These are phyloP conservation scores for Aureobasidium sp. DNA, from an alignment of 2,329 filamentous ascomycete genomes.

Conservation along the genomic window DNA sequence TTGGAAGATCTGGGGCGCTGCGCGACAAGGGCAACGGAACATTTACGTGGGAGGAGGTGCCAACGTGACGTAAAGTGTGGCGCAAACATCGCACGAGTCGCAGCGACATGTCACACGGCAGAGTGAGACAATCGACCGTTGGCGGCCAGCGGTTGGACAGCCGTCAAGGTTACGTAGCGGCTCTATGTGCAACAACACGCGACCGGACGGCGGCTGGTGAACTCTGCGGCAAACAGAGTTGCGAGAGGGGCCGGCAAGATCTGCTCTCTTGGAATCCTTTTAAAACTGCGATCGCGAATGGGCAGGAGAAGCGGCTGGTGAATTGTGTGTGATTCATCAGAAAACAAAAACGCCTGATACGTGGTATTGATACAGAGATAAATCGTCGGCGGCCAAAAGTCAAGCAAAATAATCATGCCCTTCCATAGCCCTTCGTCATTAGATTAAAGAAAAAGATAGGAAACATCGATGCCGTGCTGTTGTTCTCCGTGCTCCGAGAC, in stretches of 20 bases:
- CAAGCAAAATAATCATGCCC: neutral
- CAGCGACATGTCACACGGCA: slow-evolving; percentile 6
- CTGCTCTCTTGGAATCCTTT: neutral
- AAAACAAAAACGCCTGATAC: neutral
- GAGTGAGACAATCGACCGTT: slow-evolving; percentile 9
- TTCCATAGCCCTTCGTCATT: slow-evolving; percentile 4
- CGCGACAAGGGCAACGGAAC: neutral
- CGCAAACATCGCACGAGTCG: neutral
- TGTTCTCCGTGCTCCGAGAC: slow-evolving; percentile 8
- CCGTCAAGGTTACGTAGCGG: slow-evolving; percentile 11
- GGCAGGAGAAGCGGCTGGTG: neutral
- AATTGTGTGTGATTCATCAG: neutral
- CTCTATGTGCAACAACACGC: neutral
- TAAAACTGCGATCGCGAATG: too few relatives aligned
- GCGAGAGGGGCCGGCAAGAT: neutral
- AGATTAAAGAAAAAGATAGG: neutral
- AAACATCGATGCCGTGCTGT: slow-evolving; percentile 11
- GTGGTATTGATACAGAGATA: slow-evolving; percentile 8
- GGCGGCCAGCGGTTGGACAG: neutral
- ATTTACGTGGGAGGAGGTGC: neutral
- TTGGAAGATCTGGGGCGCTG: neutral
- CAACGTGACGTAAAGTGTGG: slow-evolving; percentile 6
- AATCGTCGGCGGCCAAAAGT: neutral
- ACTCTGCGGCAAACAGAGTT: neutral
- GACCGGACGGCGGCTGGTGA: neutral